Base-by-base conservation (phyloP, 768 basidiomycete species). In the Agrocybe praecox region DNA sequence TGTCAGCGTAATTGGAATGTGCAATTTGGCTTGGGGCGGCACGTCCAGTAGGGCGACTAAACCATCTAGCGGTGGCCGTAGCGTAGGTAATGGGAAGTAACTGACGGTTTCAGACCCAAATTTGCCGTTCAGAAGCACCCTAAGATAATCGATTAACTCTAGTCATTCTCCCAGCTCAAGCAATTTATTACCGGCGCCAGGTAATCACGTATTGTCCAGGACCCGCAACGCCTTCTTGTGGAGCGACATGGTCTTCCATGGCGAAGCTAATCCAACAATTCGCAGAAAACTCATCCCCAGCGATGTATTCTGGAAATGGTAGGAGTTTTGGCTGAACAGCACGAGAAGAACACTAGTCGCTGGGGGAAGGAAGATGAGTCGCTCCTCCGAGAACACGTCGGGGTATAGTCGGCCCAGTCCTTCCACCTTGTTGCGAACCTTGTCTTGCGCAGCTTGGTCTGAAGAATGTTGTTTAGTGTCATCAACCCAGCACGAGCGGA, bases 11-110 rank as follows among this genome's bases (percentile, higher is more conserved):
- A 86, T 68, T 0, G 87, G 85, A 1, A 71, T 65, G 65, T 95
- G 93, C 3, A 94, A 76, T 36, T 71, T 80, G 9, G 86, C 88
- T 2, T 72, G 77, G 0, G 89, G 74, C 0, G 92, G 89, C 2
- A 85, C 75, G 55, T 79, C 71, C 6, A 95, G 75, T 2, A 89
- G 74, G 4, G 90, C 92, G 32, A 89, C 70, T 23, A 96, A 70
- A 7, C 75, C 80, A 36, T 91, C 85, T 1, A 74, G 67, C 3
- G 88, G 90, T 2, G 84, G 85, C 19, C 68, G 72, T 11, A 95
- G 75, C 2, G 76, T 54, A 0, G 93, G 92, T n/a, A 94, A 72
- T 2, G 79, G 66, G 58, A 89, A 75, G 32, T 61, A 70, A 12
- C 82, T 88, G 6, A 73, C 81, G 14, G 83, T 74, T 17, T 69